Base-by-base conservation (phyloP, 2,329 filamentous ascomycete species). In the Colletotrichum sp. region DNA sequence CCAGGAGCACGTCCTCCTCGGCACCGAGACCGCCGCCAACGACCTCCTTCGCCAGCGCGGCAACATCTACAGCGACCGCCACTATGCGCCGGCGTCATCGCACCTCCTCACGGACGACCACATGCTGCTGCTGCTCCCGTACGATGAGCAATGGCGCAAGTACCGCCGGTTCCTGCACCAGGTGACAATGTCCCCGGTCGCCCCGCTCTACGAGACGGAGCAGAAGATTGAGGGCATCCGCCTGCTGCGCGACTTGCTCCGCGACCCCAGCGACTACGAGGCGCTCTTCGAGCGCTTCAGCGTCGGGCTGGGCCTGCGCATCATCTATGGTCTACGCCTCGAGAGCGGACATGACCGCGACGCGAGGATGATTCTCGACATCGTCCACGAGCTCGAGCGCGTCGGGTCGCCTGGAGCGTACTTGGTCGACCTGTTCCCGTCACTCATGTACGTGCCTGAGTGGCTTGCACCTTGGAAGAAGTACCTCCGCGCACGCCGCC, bases 21-120 rank as follows among this genome's bases (percentile, higher is more conserved):
- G 83, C 34, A 83, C 81, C 10, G 84, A 85, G 65, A 82, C 84
- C 44, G 83, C 87, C 18, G 85, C 85, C 44, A 85, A 86, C 68
- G 85, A 87, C 55, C 80, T 88, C 8, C 80, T 88, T 3, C 81
- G 85, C 34, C 84, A 85, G 68, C 81, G 86, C 52, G 36, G 84
- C 5, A 82, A 80, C 8, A 81, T 84, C 60, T 87, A 87, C 77
- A 83, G 81, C 13, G 82, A 81, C 9, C 81, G 86, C 8, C 82
- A 83, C 57, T 80, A 84, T 26, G 75, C 84, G 15, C 82, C 84
- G 8, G 82, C 84, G 68, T 84, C 83, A 0, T 78, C 81, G n/a
- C 73, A 82, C 49, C 77, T 87, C 16, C 76, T 87, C 8, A 80
- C 78, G 32, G 72, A 79, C 18, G 79, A 80, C 52, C 68, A 81